These are phyloP conservation scores for Alternaria arborescens DNA, from an alignment of 2,329 filamentous ascomycete species.

Conservation along the genomic window DNA sequence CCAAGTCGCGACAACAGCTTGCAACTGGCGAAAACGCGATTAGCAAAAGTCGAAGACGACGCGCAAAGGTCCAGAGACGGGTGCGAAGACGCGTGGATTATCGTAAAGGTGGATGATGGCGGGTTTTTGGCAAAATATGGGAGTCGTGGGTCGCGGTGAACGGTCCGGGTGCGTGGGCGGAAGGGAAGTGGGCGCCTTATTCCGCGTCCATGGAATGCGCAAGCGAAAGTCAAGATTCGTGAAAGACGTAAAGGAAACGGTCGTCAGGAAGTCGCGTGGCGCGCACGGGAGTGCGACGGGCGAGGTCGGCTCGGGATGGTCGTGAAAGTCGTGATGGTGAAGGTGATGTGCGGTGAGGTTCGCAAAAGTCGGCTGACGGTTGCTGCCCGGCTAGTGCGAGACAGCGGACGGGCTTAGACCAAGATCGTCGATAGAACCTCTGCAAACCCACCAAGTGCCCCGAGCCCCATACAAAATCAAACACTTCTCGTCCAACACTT, in stretches of 20 bases:
- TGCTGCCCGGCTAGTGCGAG: slow-evolving; percentile 22
- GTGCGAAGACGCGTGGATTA: slow-evolving; percentile 16
- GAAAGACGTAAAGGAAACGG: slow-evolving; percentile 37
- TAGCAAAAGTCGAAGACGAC: slow-evolving; percentile 13
- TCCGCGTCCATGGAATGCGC: slow-evolving; percentile 27
- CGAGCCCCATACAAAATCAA: slow-evolving; percentile 13
- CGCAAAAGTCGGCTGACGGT: slow-evolving; percentile 23
- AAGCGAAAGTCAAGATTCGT: slow-evolving; percentile 21
- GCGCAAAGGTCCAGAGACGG: slow-evolving; percentile 15
- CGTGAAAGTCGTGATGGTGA: slow-evolving; percentile 34
- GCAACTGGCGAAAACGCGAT: slow-evolving; percentile 15
- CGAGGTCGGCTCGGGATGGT: slow-evolving; percentile 32
- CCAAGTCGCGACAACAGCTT: slow-evolving; percentile 22
- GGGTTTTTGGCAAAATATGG: slow-evolving; percentile 16
- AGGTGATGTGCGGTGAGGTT: slow-evolving; percentile 29
- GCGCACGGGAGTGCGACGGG: slow-evolving; percentile 39
- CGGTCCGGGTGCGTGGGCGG: slow-evolving; percentile 29
- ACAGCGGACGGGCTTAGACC: slow-evolving; percentile 16
- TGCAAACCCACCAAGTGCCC: slow-evolving; percentile 17
- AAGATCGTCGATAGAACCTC: slow-evolving; percentile 23
- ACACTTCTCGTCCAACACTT: slow-evolving; percentile 12
- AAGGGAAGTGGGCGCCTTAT: slow-evolving; percentile 29
- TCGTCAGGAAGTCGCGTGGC: slow-evolving; percentile 24
- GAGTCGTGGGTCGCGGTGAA: slow-evolving; percentile 27
- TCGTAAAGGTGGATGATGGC: slow-evolving; percentile 14